phyloP scores from a whole-genome alignment of 2,329 filamentous ascomycete genomes.

The Aspergillus ustus region DNA sequence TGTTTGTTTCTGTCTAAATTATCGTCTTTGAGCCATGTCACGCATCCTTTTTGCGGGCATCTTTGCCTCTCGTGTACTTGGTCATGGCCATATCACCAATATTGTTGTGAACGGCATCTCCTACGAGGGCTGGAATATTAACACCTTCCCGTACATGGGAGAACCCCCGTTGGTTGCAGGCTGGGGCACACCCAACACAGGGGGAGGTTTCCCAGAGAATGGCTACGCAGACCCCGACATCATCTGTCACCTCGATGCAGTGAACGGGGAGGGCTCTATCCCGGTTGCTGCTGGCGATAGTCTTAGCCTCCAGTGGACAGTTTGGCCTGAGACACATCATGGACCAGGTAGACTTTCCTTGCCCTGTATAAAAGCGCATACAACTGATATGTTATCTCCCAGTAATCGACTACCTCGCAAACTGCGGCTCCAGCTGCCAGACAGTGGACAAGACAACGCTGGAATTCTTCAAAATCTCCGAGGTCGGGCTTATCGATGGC shows the following conservation, averaged over 20 bases:
- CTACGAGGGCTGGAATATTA: conserved; percentile 34
- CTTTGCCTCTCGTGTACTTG: conserved; percentile 3
- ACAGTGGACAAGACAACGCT: conserved; percentile 55
- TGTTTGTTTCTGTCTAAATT: neutral
- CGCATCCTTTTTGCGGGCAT: conserved; percentile 5
- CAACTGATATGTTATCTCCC: neutral
- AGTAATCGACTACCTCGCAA: conserved; percentile 65
- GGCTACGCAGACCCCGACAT: conserved; percentile 53
- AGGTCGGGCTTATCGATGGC: conserved; percentile 54
- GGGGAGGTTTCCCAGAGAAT: conserved; percentile 54
- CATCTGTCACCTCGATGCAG: conserved; percentile 64
- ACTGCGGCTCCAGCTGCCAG: conserved; percentile 58
- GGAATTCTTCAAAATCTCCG: conserved; percentile 66
- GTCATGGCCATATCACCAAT: conserved; percentile 24
- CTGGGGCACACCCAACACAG: conserved; percentile 57
- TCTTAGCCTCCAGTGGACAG: conserved; percentile 63
- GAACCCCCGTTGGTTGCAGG: conserved; percentile 50
- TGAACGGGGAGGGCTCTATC: conserved; percentile 54
- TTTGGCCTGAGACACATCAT: conserved; percentile 67
- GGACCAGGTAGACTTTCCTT: conserved; percentile 46
- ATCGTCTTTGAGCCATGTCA: conserved; percentile 5
- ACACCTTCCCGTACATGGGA: conserved; percentile 34
- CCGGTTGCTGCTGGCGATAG: conserved; percentile 61
- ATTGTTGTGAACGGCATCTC: conserved; percentile 27
- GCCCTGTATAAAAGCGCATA: neutral